Base-by-base conservation (phyloP, 1,284 basidiomycete species). In the Irpex sp. region DNA sequence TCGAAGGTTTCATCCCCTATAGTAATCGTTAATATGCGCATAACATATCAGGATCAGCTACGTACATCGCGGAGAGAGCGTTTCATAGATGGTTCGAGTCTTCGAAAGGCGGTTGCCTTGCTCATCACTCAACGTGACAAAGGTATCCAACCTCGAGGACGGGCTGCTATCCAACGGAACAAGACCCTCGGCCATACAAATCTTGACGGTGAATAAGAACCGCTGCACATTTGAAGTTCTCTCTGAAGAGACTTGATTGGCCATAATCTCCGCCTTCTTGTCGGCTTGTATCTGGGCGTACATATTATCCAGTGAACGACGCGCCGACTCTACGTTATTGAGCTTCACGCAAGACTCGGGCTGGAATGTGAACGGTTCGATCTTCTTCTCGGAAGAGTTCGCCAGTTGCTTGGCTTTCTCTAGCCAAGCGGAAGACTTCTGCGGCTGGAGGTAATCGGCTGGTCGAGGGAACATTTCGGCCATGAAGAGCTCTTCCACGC, bases 1-100 rank as follows among this genome's bases (percentile, higher is more conserved):
- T 99, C 97, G 69, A 98, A 95, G 0, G 94, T 95, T 74, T 99
- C 97, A 68, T 98, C 95, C 97, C 92, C 92, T 94, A 67, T 6
- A 63, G 3, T 26, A 4, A 26, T 26, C 26, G 26, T 59, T 60
- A 5, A 51, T 43, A 63, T 39, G 61, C 43, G 64, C 43, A 54
- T 61, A 37, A 51, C 6, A 62, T 57, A 13, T 33, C 58, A 19
- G 59, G 43, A n/a, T 51, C 61, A 39, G 39, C 21, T 26, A 78
- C 90, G 73, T 71, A 93, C 97, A 99, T 74, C 95, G 84, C 21
- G 97, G 97, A 71, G 87, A 88, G 35, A 91, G 76, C 2, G 90
- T 89, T 76, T 98, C 96, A 73, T 98, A 97, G 58, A 99, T 94
- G 19, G 96, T 98, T 57, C 97, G 82, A 7, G 96, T 99, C 80